phyloP scores from a whole-genome alignment of 2,329 filamentous ascomycete species.

The Teratosphaeria nubilosa region DNA sequence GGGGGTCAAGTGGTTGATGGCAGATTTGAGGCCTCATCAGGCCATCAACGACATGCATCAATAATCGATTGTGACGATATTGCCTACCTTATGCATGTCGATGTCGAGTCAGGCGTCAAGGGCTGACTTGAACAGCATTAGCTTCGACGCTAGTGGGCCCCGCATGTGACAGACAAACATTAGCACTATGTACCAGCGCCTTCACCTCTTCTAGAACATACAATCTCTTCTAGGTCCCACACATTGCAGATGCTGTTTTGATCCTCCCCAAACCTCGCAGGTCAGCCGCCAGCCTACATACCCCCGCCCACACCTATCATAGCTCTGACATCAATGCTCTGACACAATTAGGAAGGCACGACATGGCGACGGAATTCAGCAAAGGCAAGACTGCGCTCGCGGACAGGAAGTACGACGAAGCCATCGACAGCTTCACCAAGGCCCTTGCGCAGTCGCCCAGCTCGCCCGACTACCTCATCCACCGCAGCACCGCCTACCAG shows the following conservation, averaged over 20 bases:
- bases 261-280: no score
- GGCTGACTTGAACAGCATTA: no score
- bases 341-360: background rate
- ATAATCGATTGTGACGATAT: background rate
- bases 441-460: slow-evolving; percentile 53
- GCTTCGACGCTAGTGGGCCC: background rate
- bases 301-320: background rate
- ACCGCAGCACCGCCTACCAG: slow-evolving; percentile 69
- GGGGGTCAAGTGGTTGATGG: background rate
- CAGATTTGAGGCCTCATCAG: background rate
- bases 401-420: slow-evolving; percentile 53
- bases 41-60: background rate
- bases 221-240: background rate
- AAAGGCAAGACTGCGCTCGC: slow-evolving; percentile 54
- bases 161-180: background rate
- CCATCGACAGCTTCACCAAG: slow-evolving; percentile 56
- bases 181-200: background rate
- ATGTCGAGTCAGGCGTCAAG: background rate
- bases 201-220: background rate
- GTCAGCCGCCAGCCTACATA: no score
- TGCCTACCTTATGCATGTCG: background rate
- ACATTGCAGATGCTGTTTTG: background rate
- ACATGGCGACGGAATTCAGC: slow-evolving; percentile 27
- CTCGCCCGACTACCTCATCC: slow-evolving; percentile 70
- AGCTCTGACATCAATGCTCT: background rate